Base-by-base conservation (phyloP, 2,329 filamentous ascomycete genomes). In the Akanthomyces muscarius region DNA sequence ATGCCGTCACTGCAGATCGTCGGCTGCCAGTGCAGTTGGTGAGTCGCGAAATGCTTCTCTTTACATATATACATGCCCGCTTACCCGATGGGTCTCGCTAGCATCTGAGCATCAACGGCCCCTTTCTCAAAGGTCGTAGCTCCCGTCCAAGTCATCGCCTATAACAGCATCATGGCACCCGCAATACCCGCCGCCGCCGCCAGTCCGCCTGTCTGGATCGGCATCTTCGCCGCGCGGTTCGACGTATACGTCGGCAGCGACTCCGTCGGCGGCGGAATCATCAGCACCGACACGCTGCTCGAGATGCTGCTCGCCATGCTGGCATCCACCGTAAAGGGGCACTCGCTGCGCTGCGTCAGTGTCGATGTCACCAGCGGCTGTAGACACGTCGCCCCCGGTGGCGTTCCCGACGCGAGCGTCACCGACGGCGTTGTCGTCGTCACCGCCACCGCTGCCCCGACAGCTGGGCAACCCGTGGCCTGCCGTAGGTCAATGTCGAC, bases 281-380 rank as follows among this genome's bases (percentile, higher is more conserved):
- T 30, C 11, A 51, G 48, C 48, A 51, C 48, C 48, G 48, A 65
- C 33, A 57, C 44, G 18, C 63, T 67, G 65, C 61, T 68, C 14
- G 62, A 65, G 50, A 63, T 59, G 21, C 53, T 68, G 45, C 64
- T 68, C 48, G 60, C 65, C 21, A 64, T 65, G 30, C 66, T 33
- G 3, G 25, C 48, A 25, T 51, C 48, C 25, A 33, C 48, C 48
- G 48, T 33, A n/a, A 51, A 30, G 16, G 48, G 48, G 16, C 48
- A 51, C 5, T 14, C 48, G 13, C 23, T 25, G 11, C 48, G 25
- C 48, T 30, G 25, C 25, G 48, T 30, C 48, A 28, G 18, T 25
- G 48, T 21, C 48, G 25, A 14, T 6, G 28, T 33, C 25, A 33
- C 25, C 28, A 51, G 25, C 28, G 48, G 25, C 28, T 16, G 13